Conservation (phyloP, 2,329 filamentous ascomycete species). For the Ambrosiella beaveri region DNA sequence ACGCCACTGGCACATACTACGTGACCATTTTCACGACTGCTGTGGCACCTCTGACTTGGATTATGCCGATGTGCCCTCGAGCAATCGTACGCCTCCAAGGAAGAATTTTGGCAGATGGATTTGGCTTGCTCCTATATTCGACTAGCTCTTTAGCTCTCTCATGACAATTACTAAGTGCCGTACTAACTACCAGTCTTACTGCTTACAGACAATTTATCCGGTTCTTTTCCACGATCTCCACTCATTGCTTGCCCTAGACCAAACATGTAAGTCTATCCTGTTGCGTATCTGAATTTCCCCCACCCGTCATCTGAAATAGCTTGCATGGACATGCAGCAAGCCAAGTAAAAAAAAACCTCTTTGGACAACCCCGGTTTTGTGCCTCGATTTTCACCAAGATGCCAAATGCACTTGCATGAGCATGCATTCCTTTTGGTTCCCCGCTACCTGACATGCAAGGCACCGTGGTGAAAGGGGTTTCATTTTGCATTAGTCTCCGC, state of each 20-base stretch:
- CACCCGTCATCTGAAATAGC: slow-evolving; percentile 6
- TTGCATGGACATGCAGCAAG: slow-evolving; percentile 9
- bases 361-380: background rate
- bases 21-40: background rate
- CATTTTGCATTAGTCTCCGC: background rate
- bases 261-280: background rate
- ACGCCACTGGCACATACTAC: slow-evolving; percentile 1
- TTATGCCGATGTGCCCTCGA: background rate
- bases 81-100: background rate
- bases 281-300: background rate
- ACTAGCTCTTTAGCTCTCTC: background rate
- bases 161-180: background rate
- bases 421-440: background rate
- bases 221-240: background rate
- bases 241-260: background rate
- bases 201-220: background rate
- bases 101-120: background rate
- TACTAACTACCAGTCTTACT: background rate
- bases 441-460: slow-evolving; percentile 1
- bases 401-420: background rate
- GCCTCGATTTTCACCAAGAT: background rate
- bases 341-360: background rate
- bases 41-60: background rate
- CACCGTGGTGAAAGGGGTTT: slow-evolving; percentile 1
- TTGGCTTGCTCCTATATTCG: background rate